Evolutionary conservation across 2,329 filamentous ascomycete genomes (phyloP).

Genomic region (Coniochaeta sp.): DNA sequence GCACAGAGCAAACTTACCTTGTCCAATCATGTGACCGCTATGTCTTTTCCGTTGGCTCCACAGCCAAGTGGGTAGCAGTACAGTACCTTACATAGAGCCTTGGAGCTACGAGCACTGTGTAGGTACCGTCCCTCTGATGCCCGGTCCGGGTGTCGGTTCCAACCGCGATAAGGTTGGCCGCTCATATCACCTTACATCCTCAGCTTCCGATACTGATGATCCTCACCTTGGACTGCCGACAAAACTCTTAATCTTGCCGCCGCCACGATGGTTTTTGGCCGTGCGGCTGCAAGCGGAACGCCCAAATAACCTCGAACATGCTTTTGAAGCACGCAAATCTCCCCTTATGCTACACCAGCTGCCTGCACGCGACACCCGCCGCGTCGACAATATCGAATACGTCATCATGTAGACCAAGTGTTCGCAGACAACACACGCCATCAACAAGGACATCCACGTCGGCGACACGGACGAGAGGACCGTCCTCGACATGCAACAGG

Average conservation of each 20-base stretch:
- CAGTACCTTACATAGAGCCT: too few relatives aligned
- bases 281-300: slow-evolving; percentile 7
- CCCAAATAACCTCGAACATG: slow-evolving; percentile 15
- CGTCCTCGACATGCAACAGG: neutral
- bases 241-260: neutral
- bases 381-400: neutral
- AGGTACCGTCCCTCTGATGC: too few relatives aligned
- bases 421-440: neutral
- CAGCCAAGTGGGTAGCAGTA: too few relatives aligned
- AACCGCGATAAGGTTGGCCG: neutral
- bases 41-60: too few relatives aligned
- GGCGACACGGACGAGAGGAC: neutral
- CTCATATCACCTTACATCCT: neutral
- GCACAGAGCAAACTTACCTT: too few relatives aligned
- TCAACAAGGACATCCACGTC: neutral
- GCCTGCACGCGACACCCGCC: neutral
- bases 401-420: slow-evolving; percentile 3
- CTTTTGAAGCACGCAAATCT: slow-evolving; percentile 11
- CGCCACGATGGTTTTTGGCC: slow-evolving; percentile 10
- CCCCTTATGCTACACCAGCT: slow-evolving; percentile 1
- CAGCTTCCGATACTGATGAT: neutral
- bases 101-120: too few relatives aligned
- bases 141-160: too few relatives aligned
- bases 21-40: too few relatives aligned
- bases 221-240: neutral